Base-by-base conservation (phyloP, 306 rosid species). In the Dryas octopetala region DNA sequence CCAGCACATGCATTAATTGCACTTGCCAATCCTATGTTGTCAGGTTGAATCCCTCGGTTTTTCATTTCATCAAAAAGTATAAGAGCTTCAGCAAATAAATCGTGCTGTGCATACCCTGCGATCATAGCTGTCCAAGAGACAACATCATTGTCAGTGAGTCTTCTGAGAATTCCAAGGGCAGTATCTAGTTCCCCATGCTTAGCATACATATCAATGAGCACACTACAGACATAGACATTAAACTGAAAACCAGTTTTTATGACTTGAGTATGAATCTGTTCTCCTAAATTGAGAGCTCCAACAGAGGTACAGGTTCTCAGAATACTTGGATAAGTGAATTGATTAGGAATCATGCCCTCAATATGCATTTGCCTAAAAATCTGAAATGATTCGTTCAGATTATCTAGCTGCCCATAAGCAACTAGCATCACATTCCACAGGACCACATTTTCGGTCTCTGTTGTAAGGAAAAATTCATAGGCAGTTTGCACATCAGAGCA, bases 101-200 rank as follows among this genome's bases (percentile, higher is more conserved):
- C 86, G 79, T 93, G 90, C 43, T 88, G 93, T 70, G 89, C 79
- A 78, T 88, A 89, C 61, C 98, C 98, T 32, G 97, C 88, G 78
- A 93, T 84, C 98, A 93, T 89, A 65, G 98, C 92, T 67, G 98
- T 91, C 96, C 98, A 91, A 2, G 96, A 88, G 68, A 91, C 92
- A 63, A 88, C 85, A 59, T 93, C 98, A 1, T 89, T 76, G 54
- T 86, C 92, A 72, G 81, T 74, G 44, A 86, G 77, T 76, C 89
- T 76, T 75, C 86, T 84, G 60, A 86, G 90, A 54, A 93, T 89
- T 74, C 78, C 68, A 58, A 86, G 80, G 48, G 96, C 98, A 74
- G 80, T 74, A 67, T 85, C 88, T 55, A 93, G 66, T 75, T 88
- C 82, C 83, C 96, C 92, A 71, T 73, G 91, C 82, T 93, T 91